A percentile compares a stretch with the other conserved stretches of the same genome.
These are phyloP conservation scores for Ilyonectria robusta DNA, from an alignment of 2,329 filamentous ascomycete genomes.

Conservation along the genomic window DNA sequence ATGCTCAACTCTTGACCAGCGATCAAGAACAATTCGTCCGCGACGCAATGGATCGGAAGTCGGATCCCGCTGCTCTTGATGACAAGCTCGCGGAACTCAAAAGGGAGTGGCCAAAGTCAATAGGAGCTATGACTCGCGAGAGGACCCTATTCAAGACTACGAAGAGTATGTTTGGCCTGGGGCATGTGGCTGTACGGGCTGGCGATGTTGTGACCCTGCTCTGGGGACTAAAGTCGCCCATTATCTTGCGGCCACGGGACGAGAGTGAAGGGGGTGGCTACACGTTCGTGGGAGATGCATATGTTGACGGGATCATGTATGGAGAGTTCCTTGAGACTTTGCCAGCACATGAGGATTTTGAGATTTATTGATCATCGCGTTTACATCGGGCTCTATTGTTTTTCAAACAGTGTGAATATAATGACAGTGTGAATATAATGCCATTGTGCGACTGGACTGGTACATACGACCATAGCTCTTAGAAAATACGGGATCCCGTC, in stretches of 20 bases:
- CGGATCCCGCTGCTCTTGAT: neutral
- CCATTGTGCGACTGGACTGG: too few relatives aligned
- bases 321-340: neutral
- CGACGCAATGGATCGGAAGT: neutral
- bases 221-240: neutral
- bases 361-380: neutral
- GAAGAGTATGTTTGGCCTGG: neutral
- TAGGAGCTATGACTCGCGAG: neutral
- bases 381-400: too few relatives aligned
- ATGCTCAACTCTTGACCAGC: neutral
- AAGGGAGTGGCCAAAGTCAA: neutral
- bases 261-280: neutral
- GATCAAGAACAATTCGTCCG: neutral
- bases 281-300: conserved; percentile 1
- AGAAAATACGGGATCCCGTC: too few relatives aligned
- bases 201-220: neutral
- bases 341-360: neutral
- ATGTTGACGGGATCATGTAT: neutral
- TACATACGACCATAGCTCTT: too few relatives aligned
- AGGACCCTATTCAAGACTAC: neutral
- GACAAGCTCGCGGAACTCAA: neutral
- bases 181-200: neutral
- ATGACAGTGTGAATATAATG: too few relatives aligned
- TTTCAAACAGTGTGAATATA: too few relatives aligned
- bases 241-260: neutral